A percentile compares a stretch with the other conserved stretches of the same genome.
phyloP scores from a whole-genome alignment of 805 yeast species.

The Candida schatavii region DNA sequence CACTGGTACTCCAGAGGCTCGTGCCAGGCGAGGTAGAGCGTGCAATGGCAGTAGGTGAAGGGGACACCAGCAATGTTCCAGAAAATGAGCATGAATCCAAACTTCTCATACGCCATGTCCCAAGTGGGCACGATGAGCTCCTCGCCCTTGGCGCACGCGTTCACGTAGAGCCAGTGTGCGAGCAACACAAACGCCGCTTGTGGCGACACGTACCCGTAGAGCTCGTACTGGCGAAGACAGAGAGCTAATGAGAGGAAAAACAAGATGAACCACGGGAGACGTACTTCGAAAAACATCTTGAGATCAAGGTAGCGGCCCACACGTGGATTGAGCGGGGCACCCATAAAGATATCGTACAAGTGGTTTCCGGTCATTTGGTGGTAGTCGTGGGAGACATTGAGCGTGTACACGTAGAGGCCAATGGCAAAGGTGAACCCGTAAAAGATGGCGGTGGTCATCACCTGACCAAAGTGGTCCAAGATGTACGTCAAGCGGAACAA shows the following conservation, averaged over 20 bases:
- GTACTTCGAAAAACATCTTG: conserved; percentile 96
- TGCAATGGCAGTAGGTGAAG: conserved; percentile 93
- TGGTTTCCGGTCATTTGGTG: conserved; percentile 90
- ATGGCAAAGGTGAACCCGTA: conserved; percentile 72
- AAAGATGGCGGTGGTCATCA: conserved; percentile 88
- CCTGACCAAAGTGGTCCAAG: conserved; percentile 81
- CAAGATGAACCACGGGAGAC: conserved; percentile 94
- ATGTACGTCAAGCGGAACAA: conserved; percentile 71
- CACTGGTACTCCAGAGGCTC: conserved; percentile 79
- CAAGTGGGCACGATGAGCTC: conserved; percentile 96
- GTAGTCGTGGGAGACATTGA: conserved; percentile 67
- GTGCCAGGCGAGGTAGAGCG: conserved; percentile 78
- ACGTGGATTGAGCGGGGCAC: conserved; percentile 96
- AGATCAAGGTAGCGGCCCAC: conserved; percentile 81
- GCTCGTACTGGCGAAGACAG: conserved; percentile 74
- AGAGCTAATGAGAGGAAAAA: conserved; percentile 74
- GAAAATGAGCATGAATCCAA: conserved; percentile 97
- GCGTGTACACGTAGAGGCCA: conserved; percentile 64
- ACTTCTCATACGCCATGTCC: conserved; percentile 99
- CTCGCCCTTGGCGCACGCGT: conserved; percentile 97
- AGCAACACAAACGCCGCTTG: conserved; percentile 70
- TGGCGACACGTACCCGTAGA: conserved; percentile 73
- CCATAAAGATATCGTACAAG: conserved; percentile 92
- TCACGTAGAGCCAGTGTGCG: conserved; percentile 93
- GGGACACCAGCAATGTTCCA: conserved; percentile 99